Evolutionary conservation across 352 stramenopile species (phyloP), one percentile per base, ranked within the genome.

Genomic region (Pythium apleroticum): DNA sequence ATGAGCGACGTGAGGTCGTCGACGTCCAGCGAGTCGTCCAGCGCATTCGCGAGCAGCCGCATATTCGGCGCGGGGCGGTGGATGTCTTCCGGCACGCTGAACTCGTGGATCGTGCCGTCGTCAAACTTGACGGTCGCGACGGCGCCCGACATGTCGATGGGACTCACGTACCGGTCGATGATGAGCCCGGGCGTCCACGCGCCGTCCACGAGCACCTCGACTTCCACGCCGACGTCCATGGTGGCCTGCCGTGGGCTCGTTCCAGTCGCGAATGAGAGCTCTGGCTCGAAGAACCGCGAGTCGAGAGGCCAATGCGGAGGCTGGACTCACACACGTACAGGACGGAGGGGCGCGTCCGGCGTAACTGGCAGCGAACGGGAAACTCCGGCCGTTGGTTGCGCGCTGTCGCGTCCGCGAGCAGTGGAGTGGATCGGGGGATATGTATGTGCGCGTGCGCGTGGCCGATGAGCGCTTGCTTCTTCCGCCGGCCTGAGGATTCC

Each of bases 1-100:
- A 90, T 77, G 69, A 93, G 83, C 64, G 83, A 73, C 48, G 86
- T 94, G 55, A 96, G 79, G 71, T 96, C 87, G 60, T 93, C 82
- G 45, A 95, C 80, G 63, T 92, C 84, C 14, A 86, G 57, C 39
- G 65, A 61, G 25, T 66, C 61, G 58, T 74, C 65, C 3, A 55
- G 41, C 19, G 50, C 22, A 1, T 30, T 37, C 15, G 28, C 43
- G 19, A 77, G 25, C 17, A 85, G 27, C 0, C 77, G 75, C 48
- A 86, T 71, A 55, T 76, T 64, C 0, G 64, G 46, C 3, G 60
- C 57, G 20, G 72, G 35, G 52, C 64, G 22, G 14, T 58, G 60
- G 30, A 74, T 63, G 63, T 91, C 77, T 14, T 66, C 71, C 0
- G 78, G 68, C 1, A 89, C 82, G 20, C 39, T 72, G 19, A 81